Evolutionary conservation across 2,329 filamentous ascomycete species (phyloP).

Genomic region (Ascochyta clinopodiicola): DNA sequence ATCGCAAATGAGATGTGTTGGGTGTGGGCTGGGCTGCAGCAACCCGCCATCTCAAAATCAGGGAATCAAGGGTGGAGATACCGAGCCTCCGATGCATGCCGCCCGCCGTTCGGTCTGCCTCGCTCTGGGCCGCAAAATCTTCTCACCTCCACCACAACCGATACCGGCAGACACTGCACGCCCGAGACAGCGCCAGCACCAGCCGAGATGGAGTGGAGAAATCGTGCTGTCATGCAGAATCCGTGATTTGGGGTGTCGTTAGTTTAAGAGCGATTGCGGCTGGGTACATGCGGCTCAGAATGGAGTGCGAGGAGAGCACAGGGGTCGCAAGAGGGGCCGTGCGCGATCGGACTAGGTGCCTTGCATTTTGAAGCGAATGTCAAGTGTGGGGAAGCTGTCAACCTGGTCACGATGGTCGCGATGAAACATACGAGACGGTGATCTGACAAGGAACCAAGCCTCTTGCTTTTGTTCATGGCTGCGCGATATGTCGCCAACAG

Average conservation of each 20-base stretch:
- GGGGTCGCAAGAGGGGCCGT: not conserved
- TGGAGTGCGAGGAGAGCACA: not conserved
- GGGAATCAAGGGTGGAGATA: not conserved
- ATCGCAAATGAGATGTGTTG: no score
- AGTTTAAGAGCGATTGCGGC: conserved; percentile 14
- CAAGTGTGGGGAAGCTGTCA: conserved; percentile 16
- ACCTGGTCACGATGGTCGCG: conserved; percentile 12
- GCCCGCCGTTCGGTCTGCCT: conserved; percentile 15
- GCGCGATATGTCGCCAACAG: not conserved
- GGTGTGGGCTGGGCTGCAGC: not conserved
- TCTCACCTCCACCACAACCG: conserved; percentile 8
- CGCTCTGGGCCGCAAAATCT: conserved; percentile 14
- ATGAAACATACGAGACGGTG: conserved; percentile 6
- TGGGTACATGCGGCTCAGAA: conserved; percentile 17
- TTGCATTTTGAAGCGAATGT: conserved; percentile 3
- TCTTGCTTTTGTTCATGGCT: not conserved
- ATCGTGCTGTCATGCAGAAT: conserved; percentile 15
- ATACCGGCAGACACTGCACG: conserved; percentile 12
- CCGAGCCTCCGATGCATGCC: conserved; percentile 10
- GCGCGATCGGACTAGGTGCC: conserved; percentile 7
- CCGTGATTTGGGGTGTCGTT: conserved; percentile 8
- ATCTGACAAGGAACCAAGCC: not conserved
- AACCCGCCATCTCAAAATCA: not conserved
- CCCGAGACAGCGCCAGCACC: conserved; percentile 11
- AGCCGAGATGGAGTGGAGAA: conserved; percentile 15